These are phyloP conservation scores for Cladorrhinum sp. DNA, from an alignment of 2,329 filamentous ascomycete species.

Conservation along the genomic window DNA sequence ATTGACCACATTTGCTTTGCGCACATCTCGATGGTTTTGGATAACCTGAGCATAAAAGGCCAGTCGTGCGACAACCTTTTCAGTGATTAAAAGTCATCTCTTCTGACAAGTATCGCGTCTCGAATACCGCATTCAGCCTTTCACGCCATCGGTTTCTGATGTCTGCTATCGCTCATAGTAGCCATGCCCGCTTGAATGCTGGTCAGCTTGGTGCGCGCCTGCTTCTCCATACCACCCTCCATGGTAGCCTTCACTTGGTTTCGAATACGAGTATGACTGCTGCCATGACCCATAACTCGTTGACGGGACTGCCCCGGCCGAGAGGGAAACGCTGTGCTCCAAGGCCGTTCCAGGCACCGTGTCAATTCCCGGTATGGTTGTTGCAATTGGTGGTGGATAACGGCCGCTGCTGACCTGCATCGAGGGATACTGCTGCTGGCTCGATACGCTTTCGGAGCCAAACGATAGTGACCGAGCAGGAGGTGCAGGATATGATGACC, in stretches of 20 bases:
- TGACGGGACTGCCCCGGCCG: slow-evolving; percentile 38
- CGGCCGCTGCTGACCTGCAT: slow-evolving; percentile 35
- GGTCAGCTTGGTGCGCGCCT: slow-evolving; percentile 22
- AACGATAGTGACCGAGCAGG: slow-evolving; percentile 48
- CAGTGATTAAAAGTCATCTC: neutral
- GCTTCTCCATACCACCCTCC: slow-evolving; percentile 38
- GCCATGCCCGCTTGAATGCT: slow-evolving; percentile 29
- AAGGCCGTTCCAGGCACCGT: slow-evolving; percentile 35
- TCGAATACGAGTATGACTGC: slow-evolving; percentile 43
- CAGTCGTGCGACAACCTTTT: neutral
- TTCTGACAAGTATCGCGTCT: neutral
- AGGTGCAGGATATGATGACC: slow-evolving; percentile 42
- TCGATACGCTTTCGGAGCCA: slow-evolving; percentile 40
- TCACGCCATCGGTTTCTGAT: neutral
- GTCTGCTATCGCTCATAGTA: slow-evolving; percentile 35
- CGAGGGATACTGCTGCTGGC: slow-evolving; percentile 41
- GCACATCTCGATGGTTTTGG: slow-evolving; percentile 17
- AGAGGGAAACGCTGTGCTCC: slow-evolving; percentile 37
- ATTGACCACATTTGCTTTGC: slow-evolving; percentile 23
- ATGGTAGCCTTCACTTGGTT: slow-evolving; percentile 36
- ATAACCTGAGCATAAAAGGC: slow-evolving; percentile 12
- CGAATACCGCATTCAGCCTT: neutral
- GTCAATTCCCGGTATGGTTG: slow-evolving; percentile 37
- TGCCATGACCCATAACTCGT: slow-evolving; percentile 44
- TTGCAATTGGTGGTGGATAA: slow-evolving; percentile 42